Evolutionary conservation across 805 yeast genomes (phyloP).

Genomic region (Hanseniaspora lachancei): DNA sequence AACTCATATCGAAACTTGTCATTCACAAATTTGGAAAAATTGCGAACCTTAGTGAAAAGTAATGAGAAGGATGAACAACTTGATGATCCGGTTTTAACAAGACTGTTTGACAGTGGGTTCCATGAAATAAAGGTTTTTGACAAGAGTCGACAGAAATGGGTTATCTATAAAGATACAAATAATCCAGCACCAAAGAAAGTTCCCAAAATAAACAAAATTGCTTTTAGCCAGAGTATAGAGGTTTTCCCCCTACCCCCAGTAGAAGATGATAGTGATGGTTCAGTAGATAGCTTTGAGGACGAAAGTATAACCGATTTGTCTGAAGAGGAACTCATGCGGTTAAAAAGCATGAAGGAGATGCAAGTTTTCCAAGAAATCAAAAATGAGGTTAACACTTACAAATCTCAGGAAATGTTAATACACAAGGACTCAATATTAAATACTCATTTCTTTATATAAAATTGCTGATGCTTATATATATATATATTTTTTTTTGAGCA

Average conservation of each 20-base stretch:
- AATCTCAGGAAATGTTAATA: constrained; percentile 53
- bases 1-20: constrained; percentile 2
- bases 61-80: neutral
- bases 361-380: constrained; percentile 33
- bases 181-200: neutral
- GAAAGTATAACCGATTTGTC: neutral
- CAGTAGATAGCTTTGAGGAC: neutral
- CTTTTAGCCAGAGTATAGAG: neutral
- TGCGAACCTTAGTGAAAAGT: neutral
- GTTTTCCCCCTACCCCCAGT: constrained; percentile 4
- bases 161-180: neutral
- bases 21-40: constrained; percentile 1
- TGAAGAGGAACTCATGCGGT: neutral
- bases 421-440: constrained; percentile 46
- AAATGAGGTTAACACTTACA: constrained; percentile 50
- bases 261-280: neutral
- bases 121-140: neutral
- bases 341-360: constrained; percentile 6
- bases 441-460: constrained; percentile 46
- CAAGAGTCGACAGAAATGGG: constrained; percentile 5
- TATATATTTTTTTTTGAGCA: neutral
- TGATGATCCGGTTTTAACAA: neutral
- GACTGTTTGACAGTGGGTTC: constrained; percentile 2
- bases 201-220: neutral
- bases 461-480: neutral